Conservation (phyloP, 2,329 filamentous ascomycete genomes). For the Diplodia seriata region DNA sequence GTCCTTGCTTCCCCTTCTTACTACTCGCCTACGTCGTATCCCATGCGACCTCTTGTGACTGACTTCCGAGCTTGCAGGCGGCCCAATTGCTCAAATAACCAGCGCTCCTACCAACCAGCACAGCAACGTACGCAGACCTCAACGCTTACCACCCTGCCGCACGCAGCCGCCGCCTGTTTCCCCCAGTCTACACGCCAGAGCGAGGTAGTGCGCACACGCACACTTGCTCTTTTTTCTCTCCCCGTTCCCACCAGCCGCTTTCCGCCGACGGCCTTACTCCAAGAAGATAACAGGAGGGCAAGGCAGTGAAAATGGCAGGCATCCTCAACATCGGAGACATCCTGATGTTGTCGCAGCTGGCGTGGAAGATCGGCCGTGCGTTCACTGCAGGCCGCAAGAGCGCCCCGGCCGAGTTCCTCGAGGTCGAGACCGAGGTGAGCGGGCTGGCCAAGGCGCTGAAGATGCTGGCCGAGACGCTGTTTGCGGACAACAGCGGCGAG, state of each 20-base stretch:
- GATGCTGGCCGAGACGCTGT: constrained; percentile 54
- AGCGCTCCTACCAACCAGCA: not conserved
- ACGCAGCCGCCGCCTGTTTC: not conserved
- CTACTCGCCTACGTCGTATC: not conserved
- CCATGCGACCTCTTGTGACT: not conserved
- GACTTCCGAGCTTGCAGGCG: not conserved
- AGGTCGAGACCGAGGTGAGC: constrained; percentile 52
- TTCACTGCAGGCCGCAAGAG: constrained; percentile 52
- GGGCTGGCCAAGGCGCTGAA: constrained; percentile 53
- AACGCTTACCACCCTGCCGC: not conserved
- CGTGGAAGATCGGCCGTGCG: constrained; percentile 54
- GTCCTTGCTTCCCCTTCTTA: not conserved
- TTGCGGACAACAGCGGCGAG: constrained; percentile 40
- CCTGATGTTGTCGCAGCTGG: constrained; percentile 54
- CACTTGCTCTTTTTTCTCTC: not conserved
- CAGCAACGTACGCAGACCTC: not conserved
- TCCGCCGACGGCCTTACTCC: not conserved
- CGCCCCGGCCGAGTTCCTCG: constrained; percentile 51
- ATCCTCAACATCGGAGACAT: constrained; percentile 52
- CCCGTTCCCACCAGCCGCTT: not conserved
- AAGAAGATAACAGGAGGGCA: not conserved
- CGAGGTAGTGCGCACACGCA: no score
- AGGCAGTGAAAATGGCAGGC: constrained; percentile 38
- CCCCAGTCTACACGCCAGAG: no score
- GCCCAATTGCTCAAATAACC: not conserved